Base-by-base conservation (phyloP, 306 rosid genomes). In the Cucumis cinereus region DNA sequence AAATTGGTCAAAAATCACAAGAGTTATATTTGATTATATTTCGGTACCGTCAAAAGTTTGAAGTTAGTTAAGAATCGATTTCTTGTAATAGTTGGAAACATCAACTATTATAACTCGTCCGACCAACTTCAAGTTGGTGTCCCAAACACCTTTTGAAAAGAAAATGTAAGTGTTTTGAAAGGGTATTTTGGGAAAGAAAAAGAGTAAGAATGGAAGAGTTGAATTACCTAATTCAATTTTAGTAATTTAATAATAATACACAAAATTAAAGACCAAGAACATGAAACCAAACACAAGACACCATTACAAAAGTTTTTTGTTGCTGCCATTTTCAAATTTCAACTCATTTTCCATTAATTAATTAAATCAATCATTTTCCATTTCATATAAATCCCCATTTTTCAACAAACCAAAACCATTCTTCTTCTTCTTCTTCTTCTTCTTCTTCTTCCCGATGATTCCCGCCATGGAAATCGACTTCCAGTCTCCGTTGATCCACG, bases 381-480 rank as follows among this genome's bases (percentile, higher is more conserved):
- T 40, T 69, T 36, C 56, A 70, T 26, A 70, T 70, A 50, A 70
- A 14, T 43, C 8, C 14, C 41, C 40, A 70, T 45, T 47, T 24
- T 33, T 58, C 40, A 70, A 24, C 38, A 23, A 69, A 23, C 56
- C 9, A 40, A 7, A 66, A 17, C 67, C 76, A 28, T 13, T 15
- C 13, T 28, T 3, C 60, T 59, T 60, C 60, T 59, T 60, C 40
- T 52, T 43, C 77, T 16, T 26, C 28, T 40, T 49, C 15, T 14
- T 58, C 66, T 12, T 60, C 10, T 4, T 0, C 10, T 7, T 7
- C 20, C 45, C 45, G 8, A 30, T 16, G 62, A 60, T 73, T 56
- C 76, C 41, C 78, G 50, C 45, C 64, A 91, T 93, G 98, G 97
- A 93, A 75, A 91, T 89, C 79, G 87, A 81, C 24, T 93, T 93